Evolutionary conservation across 2,329 filamentous ascomycete genomes (phyloP), one percentile per base, ranked within the genome.

Genomic region (Phaeosphaeria sp.): DNA sequence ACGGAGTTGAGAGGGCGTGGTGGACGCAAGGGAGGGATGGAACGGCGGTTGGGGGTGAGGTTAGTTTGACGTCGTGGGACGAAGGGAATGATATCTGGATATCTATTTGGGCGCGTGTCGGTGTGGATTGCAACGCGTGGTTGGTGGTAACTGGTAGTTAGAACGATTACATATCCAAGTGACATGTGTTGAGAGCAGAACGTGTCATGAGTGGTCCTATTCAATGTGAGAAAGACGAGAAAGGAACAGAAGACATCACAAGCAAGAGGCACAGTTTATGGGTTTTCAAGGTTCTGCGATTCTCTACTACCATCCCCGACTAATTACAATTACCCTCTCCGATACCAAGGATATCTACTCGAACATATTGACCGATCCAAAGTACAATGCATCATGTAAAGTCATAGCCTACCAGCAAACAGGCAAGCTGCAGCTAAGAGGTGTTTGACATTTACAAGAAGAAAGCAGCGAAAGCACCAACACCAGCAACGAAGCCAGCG

Each of bases 381-480:
- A 36, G 30, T 65, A 62, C 65, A 64, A 67, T 63, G 60, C 62
- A 71, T 75, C 73, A 60, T 77, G 73, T 70, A 76, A 76, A 72
- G 73, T 75, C 74, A 76, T 76, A 77, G 74, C 73, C 64, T 70
- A 64, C 67, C 66, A 54, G 30, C 30, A 36, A 36, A 55, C 42
- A 27, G 59, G 63, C 60, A 69, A 60, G 71, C 69, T 73, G 43
- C 30, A 36, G 30, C 68, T 58, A 72, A 72, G 66, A 65, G 54
- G 21, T 27, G 25, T 52, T 72, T 75, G 74, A 75, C 72, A 59
- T 77, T 77, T 77, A 78, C 72, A 78, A 73, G 74, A 78, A 77
- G 67, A 78, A 66, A 73, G 76, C 76, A 60, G 76, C 76, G 67
- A 78, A 68, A 66, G 74, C 76, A 76, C 75, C 76, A 64, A 77